A percentile compares a stretch with the other conserved stretches of the same genome.
phyloP scores from a whole-genome alignment of 129 eudicot species.

The Escallonia herrerae region DNA sequence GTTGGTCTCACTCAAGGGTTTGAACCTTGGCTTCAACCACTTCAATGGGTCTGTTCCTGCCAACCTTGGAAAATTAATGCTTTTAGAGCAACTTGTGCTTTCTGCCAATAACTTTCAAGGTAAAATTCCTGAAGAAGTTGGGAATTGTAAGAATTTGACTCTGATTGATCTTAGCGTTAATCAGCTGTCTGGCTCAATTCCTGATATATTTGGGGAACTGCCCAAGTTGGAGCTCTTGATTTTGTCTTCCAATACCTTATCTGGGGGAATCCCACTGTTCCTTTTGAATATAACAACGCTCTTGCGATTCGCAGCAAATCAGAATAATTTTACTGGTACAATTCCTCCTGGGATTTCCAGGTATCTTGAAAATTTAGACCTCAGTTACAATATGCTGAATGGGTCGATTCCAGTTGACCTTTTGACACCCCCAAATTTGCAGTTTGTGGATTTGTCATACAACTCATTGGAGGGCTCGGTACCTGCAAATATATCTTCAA shows the following conservation, averaged over 20 bases:
- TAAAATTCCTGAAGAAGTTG: constrained; percentile 33
- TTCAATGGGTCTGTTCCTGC: constrained; percentile 32
- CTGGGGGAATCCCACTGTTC: constrained; percentile 46
- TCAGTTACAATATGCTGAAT: constrained; percentile 54
- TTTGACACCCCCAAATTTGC: constrained; percentile 42
- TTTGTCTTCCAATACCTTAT: constrained; percentile 49
- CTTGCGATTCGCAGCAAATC: constrained; percentile 64
- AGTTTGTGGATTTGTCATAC: constrained; percentile 49
- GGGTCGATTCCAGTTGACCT: constrained; percentile 61
- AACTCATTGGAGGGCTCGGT: constrained; percentile 46
- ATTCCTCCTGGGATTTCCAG: constrained; percentile 49
- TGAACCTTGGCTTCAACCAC: constrained; percentile 27
- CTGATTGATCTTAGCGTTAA: constrained; percentile 43
- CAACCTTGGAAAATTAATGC: constrained; percentile 17
- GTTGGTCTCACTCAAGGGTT: constrained; percentile 27
- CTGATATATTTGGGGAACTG: constrained; percentile 24
- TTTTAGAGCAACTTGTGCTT: constrained; percentile 28
- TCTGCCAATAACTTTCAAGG: constrained; percentile 24
- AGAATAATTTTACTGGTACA: constrained; percentile 44
- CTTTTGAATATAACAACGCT: constrained; percentile 30
- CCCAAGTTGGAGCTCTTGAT: constrained; percentile 34
- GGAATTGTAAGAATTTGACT: constrained; percentile 36
- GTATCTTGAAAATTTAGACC: constrained; percentile 43
- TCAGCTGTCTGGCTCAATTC: constrained; percentile 22
- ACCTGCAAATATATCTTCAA: constrained; percentile 35